Evolutionary conservation across 768 basidiomycete species (phyloP).

Genomic region (Auricularia auricula-judae): DNA sequence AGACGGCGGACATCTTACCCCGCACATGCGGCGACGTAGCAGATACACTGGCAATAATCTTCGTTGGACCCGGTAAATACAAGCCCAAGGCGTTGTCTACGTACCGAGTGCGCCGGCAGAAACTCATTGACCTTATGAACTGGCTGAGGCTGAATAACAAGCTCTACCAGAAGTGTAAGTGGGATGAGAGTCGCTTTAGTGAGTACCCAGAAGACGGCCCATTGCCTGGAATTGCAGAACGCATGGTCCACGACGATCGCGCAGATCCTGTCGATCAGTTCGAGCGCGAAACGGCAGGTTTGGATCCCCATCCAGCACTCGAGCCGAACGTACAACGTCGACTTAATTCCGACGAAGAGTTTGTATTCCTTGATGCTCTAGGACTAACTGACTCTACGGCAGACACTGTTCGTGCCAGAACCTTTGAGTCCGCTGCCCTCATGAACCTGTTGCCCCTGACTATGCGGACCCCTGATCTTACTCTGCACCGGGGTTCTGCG

Average conservation of each 20-base stretch:
- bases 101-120: slow-evolving; percentile 11
- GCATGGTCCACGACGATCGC: slow-evolving; percentile 12
- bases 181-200: not conserved
- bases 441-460: slow-evolving; percentile 11
- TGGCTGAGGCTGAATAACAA: slow-evolving; percentile 30
- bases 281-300: slow-evolving; percentile 18
- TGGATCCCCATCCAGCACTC: slow-evolving; percentile 16
- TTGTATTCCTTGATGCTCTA: slow-evolving; percentile 17
- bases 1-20: slow-evolving; percentile 18
- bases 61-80: slow-evolving; percentile 18
- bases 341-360: not conserved
- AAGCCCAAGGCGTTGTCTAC: slow-evolving; percentile 11
- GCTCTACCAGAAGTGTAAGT: slow-evolving; percentile 15
- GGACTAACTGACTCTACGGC: slow-evolving; percentile 22
- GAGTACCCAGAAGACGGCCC: not conserved
- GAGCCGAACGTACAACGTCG: not conserved
- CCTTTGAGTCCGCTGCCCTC: slow-evolving; percentile 17
- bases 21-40: slow-evolving; percentile 16
- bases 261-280: slow-evolving; percentile 8
- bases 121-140: slow-evolving; percentile 15
- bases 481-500: slow-evolving; percentile 11
- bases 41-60: slow-evolving; percentile 18
- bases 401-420: slow-evolving; percentile 12
- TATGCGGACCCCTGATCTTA: slow-evolving; percentile 12
- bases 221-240: not conserved